Base-by-base conservation (phyloP, 73 alveolate genomes). In the Symbiodinium natans region DNA sequence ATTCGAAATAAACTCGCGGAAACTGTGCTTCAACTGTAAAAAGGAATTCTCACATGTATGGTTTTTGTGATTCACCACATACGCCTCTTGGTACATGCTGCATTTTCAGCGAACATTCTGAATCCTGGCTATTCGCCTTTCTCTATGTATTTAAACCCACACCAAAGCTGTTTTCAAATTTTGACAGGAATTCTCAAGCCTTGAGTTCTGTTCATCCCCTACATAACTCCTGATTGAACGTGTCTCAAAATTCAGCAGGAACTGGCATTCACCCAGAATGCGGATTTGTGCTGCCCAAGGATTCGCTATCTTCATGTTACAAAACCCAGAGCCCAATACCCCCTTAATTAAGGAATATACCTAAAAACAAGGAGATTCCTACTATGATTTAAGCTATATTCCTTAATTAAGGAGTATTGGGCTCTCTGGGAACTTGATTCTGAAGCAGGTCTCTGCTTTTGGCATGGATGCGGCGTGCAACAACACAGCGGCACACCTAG, bases 71-170 rank as follows among this genome's bases (percentile, higher is more conserved):
- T 63, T 63, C 77, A 63, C 77, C 77, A 63, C 25, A 63, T 63
- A 25, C 29, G 25, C 9, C 77, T 63, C 77, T 63, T 10, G 25
- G 77, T 63, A 63, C 34, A 63, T 63, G 77, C 77, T 63, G 39
- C 77, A 19, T 63, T 63, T 34, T 63, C 6, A 63, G 77, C 77
- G 15, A 34, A 21, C 1, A 63, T 19, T 63, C 77, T 63, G 25
- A 63, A 63, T 63, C 77, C 36, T 63, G 31, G 77, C 77, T 63
- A 63, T 63, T 63, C 77, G 77, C 77, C 77, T 63, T 63, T 63
- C 77, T 27, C 36, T 63, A 63, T 63, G 38, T 13, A 63, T n/a
- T 29, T 8, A 56, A 56, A 9, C 25, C 74, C 74, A 56, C 33
- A 56, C 74, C 31, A 56, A 56, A 56, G 25, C 11, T 43, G 56